These are phyloP conservation scores for Penicillium sp. DNA, from an alignment of 2,329 filamentous ascomycete species.

Conservation along the genomic window DNA sequence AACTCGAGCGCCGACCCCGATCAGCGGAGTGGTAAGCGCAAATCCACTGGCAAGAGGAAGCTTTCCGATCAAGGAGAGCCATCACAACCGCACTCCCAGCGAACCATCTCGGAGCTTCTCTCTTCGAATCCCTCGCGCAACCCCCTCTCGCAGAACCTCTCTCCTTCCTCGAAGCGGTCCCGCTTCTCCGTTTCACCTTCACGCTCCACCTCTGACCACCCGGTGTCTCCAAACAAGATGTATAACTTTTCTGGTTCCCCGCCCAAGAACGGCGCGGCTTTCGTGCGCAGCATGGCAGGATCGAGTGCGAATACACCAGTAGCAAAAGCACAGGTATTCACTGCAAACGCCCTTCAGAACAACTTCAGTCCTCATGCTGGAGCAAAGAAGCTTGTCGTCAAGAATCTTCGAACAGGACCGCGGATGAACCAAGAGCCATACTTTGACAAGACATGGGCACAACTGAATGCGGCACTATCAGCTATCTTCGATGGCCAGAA, in stretches of 20 bases:
- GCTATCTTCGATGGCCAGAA: slow-evolving; percentile 72
- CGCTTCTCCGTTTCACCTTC: slow-evolving; percentile 41
- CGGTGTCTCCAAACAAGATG: slow-evolving; percentile 55
- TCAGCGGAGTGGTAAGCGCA: slow-evolving; percentile 52
- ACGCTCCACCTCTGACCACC: slow-evolving; percentile 21
- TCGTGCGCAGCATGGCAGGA: slow-evolving; percentile 54
- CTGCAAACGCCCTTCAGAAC: slow-evolving; percentile 44
- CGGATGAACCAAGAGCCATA: slow-evolving; percentile 74
- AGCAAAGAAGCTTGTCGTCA: slow-evolving; percentile 87
- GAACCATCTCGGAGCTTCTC: slow-evolving; percentile 55
- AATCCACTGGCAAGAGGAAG: slow-evolving; percentile 51
- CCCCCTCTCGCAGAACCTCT: slow-evolving; percentile 31
- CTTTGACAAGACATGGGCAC: slow-evolving; percentile 74
- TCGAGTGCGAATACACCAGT: slow-evolving; percentile 34
- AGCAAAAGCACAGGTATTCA: slow-evolving; percentile 38
- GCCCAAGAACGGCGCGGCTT: slow-evolving; percentile 45
- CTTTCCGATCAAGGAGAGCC: slow-evolving; percentile 43
- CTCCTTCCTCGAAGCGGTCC: slow-evolving; percentile 51
- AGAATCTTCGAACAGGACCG: slow-evolving; percentile 77
- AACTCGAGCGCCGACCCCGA: slow-evolving; percentile 46
- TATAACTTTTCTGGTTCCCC: slow-evolving; percentile 57
- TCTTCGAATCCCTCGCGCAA: slow-evolving; percentile 39
- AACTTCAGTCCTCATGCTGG: slow-evolving; percentile 76
- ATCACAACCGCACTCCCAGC: slow-evolving; percentile 45
- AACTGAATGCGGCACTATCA: slow-evolving; percentile 74